Base-by-base conservation (phyloP, 2,329 filamentous ascomycete genomes). In the Byssochlamys sp. region DNA sequence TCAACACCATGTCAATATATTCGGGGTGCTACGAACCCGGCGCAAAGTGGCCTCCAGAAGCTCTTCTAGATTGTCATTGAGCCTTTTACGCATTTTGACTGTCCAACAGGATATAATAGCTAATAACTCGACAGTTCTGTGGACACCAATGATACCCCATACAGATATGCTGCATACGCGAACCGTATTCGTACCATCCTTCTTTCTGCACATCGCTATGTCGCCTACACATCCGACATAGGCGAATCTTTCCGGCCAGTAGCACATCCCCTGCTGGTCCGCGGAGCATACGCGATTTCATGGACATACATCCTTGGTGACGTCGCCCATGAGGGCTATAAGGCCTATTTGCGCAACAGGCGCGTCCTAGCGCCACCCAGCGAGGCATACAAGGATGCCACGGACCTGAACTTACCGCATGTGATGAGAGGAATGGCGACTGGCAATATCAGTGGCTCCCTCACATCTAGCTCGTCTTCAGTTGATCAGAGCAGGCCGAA, bases 171-270 rank as follows among this genome's bases (percentile, higher is more conserved):
- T 58, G 94, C 89, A 65, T 99, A 99, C 75, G 90, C 90, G 53
- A 85, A 86, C 59, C 86, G 94, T 53, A 77, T 94, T 61, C 86
- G 90, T 60, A 96, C 91, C 6, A 89, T 97, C 63, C 84, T 99
- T 67, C 79, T 91, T 65, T 90, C 89, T 14, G 91, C 91, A 3
- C 94, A 97, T 69, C 87, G 94, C 67, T 99, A 99, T 69, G 91
- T 99, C 53, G 94, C 94, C 57, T 99, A 99, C 73, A 97, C 94
- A 0, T 91, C 87, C 24, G 92, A 97, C 68, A 92, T 99, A 62
- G 94, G 94, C 71, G 94, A 99, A 74, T 95, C 89, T 0, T 99
- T 99, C 75, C 85, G 94, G 1, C 94, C 94, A 0, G 82, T 99
- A 45, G 91, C 92, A 3, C 91, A 96, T 70, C 92, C 91, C 0